Evolutionary conservation across 768 basidiomycete species (phyloP).

Genomic region (Aureoboletus auriporus): DNA sequence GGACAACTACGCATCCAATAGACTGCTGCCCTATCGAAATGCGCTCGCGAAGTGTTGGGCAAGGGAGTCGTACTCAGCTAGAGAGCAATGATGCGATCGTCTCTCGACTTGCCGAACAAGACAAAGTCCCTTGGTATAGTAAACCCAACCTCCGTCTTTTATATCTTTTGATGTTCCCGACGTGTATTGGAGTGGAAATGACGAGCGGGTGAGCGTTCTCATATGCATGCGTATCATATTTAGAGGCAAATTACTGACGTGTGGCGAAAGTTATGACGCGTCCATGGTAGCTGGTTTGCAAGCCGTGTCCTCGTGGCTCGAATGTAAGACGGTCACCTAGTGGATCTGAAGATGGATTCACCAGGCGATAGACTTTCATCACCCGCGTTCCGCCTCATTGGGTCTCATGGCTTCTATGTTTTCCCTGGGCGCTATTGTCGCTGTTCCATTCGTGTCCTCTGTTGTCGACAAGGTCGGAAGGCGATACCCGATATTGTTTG

Average conservation of each 20-base stretch:
- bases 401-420: constrained; percentile 60
- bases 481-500: constrained; percentile 15
- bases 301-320: constrained; percentile 52
- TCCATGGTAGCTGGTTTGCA: constrained; percentile 63
- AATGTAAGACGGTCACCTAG: constrained; percentile 34
- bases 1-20: background rate
- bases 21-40: background rate
- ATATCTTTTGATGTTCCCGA: constrained; percentile 54
- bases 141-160: constrained; percentile 56
- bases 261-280: constrained; percentile 24
- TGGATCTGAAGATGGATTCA: background rate
- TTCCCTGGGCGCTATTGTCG: constrained; percentile 54
- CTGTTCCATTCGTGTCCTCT: constrained; percentile 39
- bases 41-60: background rate
- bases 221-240: background rate
- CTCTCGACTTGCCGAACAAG: constrained; percentile 30
- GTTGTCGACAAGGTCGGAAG: constrained; percentile 12
- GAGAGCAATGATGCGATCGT: constrained; percentile 9
- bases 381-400: constrained; percentile 49
- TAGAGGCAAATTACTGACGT: background rate
- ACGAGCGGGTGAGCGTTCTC: constrained; percentile 14
- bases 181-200: constrained; percentile 19
- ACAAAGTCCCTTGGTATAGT: constrained; percentile 56
- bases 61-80: background rate
- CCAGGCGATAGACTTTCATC: constrained; percentile 41